Evolutionary conservation across 352 stramenopile species (phyloP).

Genomic region (Chrysophaeum taylorii): DNA sequence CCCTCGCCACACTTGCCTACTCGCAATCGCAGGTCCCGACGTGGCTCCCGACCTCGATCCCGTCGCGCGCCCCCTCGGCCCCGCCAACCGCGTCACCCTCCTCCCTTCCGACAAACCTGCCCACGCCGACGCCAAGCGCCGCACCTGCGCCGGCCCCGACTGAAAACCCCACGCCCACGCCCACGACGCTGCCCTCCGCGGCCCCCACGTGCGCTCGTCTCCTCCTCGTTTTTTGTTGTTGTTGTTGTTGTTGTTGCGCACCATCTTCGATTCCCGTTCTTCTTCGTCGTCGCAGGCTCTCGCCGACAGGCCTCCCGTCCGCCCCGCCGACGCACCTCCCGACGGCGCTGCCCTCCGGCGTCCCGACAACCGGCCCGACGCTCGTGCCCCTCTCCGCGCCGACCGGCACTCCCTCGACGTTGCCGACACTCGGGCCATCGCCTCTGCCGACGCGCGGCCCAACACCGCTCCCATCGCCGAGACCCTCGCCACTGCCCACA

Average conservation of each 20-base stretch:
- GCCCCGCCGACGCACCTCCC: neutral
- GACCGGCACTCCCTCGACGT: neutral
- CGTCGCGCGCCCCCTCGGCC: no score
- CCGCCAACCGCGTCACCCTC: neutral
- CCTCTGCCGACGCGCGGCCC: no score
- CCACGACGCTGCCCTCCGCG: neutral
- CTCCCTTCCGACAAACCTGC: neutral
- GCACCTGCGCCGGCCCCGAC: neutral
- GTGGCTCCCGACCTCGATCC: neutral
- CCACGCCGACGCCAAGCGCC: neutral
- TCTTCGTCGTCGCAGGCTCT: no score
- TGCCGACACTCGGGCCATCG: neutral
- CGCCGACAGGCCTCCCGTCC: neutral
- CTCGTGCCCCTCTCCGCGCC: neutral
- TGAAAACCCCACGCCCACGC: neutral
- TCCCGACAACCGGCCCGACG: neutral
- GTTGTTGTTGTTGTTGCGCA: no score
- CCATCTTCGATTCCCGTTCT: no score
- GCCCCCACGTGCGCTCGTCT: no score
- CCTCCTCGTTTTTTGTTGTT: no score
- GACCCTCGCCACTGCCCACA: no score
- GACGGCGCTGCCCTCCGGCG: neutral
- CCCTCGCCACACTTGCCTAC: neutral
- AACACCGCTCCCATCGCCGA: no score
- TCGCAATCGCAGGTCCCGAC: neutral